Percentiles rank a stretch among this genome's conserved stretches.
These are phyloP conservation scores for Coemansia sp. DNA, from an alignment of 192 early-diverging fungal species.

Conservation along the genomic window DNA sequence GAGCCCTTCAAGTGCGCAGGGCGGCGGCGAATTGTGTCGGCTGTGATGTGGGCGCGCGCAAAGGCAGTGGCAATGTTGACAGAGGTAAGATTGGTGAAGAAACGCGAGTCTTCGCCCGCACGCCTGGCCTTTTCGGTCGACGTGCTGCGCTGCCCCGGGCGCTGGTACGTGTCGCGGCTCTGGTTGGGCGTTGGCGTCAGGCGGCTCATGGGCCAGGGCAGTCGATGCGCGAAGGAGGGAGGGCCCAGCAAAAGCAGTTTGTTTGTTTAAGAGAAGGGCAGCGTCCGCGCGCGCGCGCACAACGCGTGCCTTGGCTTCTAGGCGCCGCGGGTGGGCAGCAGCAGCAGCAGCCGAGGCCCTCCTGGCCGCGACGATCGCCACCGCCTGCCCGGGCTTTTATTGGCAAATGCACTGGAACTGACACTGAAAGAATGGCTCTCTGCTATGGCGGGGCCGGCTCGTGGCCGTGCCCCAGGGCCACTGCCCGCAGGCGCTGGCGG, in stretches of 20 bases:
- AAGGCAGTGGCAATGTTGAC: conserved; percentile 52
- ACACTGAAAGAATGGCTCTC: no score
- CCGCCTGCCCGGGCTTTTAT: no score
- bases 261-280: no score
- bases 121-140: conserved; percentile 35
- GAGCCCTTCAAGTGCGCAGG: conserved; percentile 40
- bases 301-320: no score
- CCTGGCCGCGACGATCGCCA: not conserved
- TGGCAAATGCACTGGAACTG: no score
- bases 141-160: conserved; percentile 38
- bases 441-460: no score
- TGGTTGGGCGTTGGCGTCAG: conserved; percentile 22
- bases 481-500: conserved; percentile 22
- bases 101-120: conserved; percentile 6
- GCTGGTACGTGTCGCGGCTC: conserved; percentile 42
- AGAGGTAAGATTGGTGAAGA: conserved; percentile 42
- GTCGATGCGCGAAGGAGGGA: not conserved
- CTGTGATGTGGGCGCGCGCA: conserved; percentile 40
- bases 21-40: conserved; percentile 38
- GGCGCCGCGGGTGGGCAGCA: no score
- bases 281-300: no score
- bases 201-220: conserved; percentile 22
- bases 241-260: not conserved
- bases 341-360: no score
- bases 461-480: conserved; percentile 9